Evolutionary conservation across 1,284 basidiomycete genomes (phyloP), one percentile per base, ranked within the genome.

Genomic region (Pseudozyma tsukubaensis): DNA sequence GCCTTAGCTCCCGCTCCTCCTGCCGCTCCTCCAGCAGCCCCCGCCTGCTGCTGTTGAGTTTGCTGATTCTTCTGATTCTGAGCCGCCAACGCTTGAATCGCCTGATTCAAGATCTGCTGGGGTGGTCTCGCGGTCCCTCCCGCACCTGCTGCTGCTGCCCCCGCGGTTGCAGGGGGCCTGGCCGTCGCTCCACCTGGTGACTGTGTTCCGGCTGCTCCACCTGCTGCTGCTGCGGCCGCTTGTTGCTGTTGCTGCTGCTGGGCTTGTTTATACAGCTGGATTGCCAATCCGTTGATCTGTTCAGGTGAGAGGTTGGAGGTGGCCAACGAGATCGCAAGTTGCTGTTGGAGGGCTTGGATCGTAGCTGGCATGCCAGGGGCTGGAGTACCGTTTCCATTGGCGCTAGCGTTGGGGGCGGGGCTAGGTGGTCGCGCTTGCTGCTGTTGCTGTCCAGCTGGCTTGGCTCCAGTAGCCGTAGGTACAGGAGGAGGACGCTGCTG

Each of bases 221-320:
- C 52, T 16, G 14, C 35, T 8, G 36, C 42, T 14, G 57, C 48
- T 45, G 49, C 47, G 24, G 37, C 47, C 36, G 45, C 50, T 45
- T 37, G 16, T 39, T 55, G 48, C 48, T 52, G 48, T 19, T 47
- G 50, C 35, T 74, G 67, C 54, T 63, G 57, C 44, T 80, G 78
- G 8, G 79, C 79, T 54, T 80, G 79, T 53, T 78, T 78, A 59
- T 79, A 80, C 51, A 80, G 62, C 54, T 80, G 79, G 10, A 77
- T 52, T 13, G 79, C 79, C 8, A 80, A 55, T 3, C 75, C 67
- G 44, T 79, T 80, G 62, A 80, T 80, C 65, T 80, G 77, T 50
- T 80, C 79, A 34, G 74, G 69, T 16, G 64, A 72, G 35, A 80
- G 50, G 47, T 80, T 78, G 18, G 64, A 69, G 7, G 75, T 75